Evolutionary conservation across 768 basidiomycete species (phyloP), one percentile per base, ranked within the genome.

Genomic region (Russula dissimulans): DNA sequence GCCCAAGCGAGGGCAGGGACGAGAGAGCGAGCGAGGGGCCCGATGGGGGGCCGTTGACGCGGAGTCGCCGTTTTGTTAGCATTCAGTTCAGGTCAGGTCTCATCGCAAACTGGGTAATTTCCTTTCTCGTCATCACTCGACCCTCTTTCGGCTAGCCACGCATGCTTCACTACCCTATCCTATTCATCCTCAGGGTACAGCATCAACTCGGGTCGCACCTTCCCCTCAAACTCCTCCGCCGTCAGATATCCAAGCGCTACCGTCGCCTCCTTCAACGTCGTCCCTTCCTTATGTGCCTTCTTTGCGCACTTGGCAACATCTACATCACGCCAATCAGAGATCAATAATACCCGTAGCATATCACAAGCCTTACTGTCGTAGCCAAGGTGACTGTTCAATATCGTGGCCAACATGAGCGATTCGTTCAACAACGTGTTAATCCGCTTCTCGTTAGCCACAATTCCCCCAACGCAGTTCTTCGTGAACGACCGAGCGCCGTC

Each of bases 251-350:
- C 92, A 39, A 97, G 81, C 18, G 84, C 73, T 48, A 98, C 86
- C 11, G 94, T 93, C 44, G 97, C 93, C 75, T 93, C 89, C 78
- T 95, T 98, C 72, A 98, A 71, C 61, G 97, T 98, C 51, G 86
- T 90, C 31, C 97, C 97, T 75, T 99, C 94, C 73, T 89, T 92
- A 80, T 98, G 97, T n/a, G 97, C 97, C 74, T 98, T 98, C 82
- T 99, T 99, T 32, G 97, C 97, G 69, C 90, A 92, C 76, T 91
- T 94, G 52, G 97, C 97, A 52, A 98, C 97, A 75, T 97, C 94
- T 97, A 70, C 45, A 62, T 45, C 14, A 15, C 43, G 62, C 60
- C 17, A 69, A 56, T 60, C 55, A 67, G 53, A 38, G 34, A 43
- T 4, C 36, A 10, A 18, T 17, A 14, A 22, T 57, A 26, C 9